Base-by-base conservation (phyloP, 257 asterid genomes). In the Jaltomata sinuosa region DNA sequence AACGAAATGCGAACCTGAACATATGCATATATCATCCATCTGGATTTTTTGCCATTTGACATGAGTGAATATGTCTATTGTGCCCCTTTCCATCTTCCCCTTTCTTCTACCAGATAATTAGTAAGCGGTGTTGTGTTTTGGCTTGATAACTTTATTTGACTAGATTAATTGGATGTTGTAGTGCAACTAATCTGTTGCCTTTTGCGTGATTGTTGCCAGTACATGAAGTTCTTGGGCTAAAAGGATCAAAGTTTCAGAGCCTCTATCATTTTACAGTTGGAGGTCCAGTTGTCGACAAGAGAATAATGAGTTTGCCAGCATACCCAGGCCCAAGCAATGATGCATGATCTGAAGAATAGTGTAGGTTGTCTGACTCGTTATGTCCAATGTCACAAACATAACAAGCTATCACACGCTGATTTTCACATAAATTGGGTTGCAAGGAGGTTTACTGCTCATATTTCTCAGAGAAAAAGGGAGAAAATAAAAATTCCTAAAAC, bases 241-340 rank as follows among this genome's bases (percentile, higher is more conserved):
- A 74, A 84, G 98, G 93, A 82, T 82, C 87, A 67, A 85, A 85
- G 86, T 96, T 72, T 87, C 98, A 94, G 91, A 94, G 98, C 84
- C 93, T 94, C 4, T 96, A 96, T 84, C 99, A 96, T 89, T 96
- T 94, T 79, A 94, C 98, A 6, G 78, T 94, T 32, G 98, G 99
- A 82, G 92, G 94, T 31, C 97, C 98, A 1, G 99, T 96, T 80
- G 86, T 87, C 36, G 99, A 96, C 87, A 86, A 87, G 81, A 92
- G 97, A 79, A 96, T 94, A 87, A 96, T 94, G 99, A 93, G 95
- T 92, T 87, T 96, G 40, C 96, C 97, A 11, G 98, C 99, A 1
- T 96, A 96, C 86, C 98, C 98, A 7, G 98, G 98, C 3, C 98
- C 98, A 31, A 69, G 65, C 42, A 69, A 52, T 7, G 96, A 91